A percentile compares a stretch with the other conserved stretches of the same genome.
Conservation (phyloP, 192 early-diverging fungal genomes). For the Entomortierella lignicola region DNA sequence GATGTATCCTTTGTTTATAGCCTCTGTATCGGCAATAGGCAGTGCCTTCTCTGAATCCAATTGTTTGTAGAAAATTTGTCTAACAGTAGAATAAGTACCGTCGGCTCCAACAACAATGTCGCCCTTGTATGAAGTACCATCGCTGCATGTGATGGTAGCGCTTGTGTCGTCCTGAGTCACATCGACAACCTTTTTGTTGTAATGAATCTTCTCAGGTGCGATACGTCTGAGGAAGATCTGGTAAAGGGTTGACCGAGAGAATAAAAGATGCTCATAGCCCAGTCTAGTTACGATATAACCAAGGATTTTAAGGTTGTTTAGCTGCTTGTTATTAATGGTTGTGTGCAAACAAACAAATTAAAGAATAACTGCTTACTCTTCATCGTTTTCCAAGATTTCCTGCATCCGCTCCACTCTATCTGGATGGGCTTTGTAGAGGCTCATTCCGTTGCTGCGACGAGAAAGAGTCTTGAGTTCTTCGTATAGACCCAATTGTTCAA, state of each 20-base stretch:
- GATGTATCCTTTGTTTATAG: conserved; percentile 8
- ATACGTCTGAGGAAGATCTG: neutral
- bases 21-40: neutral
- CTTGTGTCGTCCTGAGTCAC: conserved; percentile 6
- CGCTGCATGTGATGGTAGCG: conserved; percentile 6
- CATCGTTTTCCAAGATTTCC: neutral
- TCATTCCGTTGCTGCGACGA: neutral
- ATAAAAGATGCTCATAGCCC: neutral
- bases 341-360: no score
- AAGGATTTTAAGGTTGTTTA: no score
- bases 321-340: neutral
- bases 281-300: neutral
- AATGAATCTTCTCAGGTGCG: conserved; percentile 4
- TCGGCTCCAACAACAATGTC: conserved; percentile 26
- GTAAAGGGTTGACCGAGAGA: conserved; percentile 5
- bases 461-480: conserved; percentile 8
- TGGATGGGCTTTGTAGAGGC: neutral
- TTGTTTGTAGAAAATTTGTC: neutral
- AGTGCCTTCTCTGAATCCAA: neutral
- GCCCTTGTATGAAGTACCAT: conserved; percentile 2
- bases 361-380: neutral
- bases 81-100: conserved; percentile 11
- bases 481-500: conserved; percentile 9
- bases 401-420: neutral
- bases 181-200: conserved; percentile 10